A percentile compares a stretch with the other conserved stretches of the same genome.
Conservation (phyloP, 495 filamentous ascomycete species). For the Geopyxis carbonaria region DNA sequence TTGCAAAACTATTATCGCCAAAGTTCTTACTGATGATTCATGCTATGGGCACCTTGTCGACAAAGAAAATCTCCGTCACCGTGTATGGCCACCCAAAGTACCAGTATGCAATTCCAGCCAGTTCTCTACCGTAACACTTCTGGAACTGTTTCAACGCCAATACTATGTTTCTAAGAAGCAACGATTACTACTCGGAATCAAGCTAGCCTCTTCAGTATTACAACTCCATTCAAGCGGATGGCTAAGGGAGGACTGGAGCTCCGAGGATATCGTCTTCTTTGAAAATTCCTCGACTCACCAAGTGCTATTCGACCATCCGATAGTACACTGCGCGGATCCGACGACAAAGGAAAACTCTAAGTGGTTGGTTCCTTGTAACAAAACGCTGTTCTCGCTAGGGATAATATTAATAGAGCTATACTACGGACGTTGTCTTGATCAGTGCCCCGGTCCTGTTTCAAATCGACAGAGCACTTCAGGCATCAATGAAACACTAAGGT, state of each 20-base stretch:
- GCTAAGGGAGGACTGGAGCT: conserved; percentile 9
- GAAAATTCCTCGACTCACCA: too few relatives aligned
- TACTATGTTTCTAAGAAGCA: neutral
- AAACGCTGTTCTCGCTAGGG: conserved; percentile 24
- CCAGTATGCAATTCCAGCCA: too few relatives aligned
- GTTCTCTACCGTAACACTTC: conserved; percentile 5
- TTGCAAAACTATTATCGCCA: conserved; percentile 9
- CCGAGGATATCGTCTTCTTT: conserved; percentile 14
- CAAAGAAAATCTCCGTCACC: neutral
- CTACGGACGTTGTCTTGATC: conserved; percentile 14
- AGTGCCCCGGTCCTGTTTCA: too few relatives aligned
- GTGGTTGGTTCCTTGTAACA: conserved; percentile 10
- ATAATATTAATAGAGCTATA: conserved; percentile 26
- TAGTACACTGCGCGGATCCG: too few relatives aligned
- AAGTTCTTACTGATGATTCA: neutral
- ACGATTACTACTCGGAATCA: conserved; percentile 14
- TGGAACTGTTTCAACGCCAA: conserved; percentile 1
- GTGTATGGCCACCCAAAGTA: too few relatives aligned
- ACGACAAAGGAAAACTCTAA: too few relatives aligned
- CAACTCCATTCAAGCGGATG: conserved; percentile 15
- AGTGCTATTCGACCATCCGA: too few relatives aligned
- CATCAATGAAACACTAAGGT: too few relatives aligned
- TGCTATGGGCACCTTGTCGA: conserved; percentile 12
- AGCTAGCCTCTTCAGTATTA: conserved; percentile 12
- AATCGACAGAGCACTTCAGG: too few relatives aligned